These are phyloP conservation scores for Aspergillus texensis DNA, from an alignment of 2,329 filamentous ascomycete genomes.

Conservation along the genomic window DNA sequence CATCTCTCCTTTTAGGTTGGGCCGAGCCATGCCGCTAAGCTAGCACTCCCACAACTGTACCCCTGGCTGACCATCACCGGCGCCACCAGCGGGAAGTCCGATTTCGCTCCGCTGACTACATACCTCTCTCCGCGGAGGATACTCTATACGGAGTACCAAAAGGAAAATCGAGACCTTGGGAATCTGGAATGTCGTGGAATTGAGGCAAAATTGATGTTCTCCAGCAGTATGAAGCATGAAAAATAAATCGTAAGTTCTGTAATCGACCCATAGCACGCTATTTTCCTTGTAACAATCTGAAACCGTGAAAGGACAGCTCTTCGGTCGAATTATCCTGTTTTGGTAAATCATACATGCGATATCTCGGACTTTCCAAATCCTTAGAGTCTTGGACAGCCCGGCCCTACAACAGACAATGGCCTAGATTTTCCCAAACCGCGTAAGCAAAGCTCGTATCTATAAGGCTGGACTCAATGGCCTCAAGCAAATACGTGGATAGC, in stretches of 20 bases:
- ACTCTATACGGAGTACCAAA: not conserved
- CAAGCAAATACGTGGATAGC: not conserved
- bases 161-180: not conserved
- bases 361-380: not conserved
- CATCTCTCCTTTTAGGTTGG: slow-evolving; percentile 8
- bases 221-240: not conserved
- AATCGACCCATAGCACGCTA: not conserved
- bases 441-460: not conserved
- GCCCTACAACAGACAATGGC: not conserved
- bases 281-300: not conserved
- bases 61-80: not conserved
- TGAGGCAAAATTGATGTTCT: not conserved
- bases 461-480: not conserved
- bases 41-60: slow-evolving; percentile 3
- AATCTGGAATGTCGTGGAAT: not conserved
- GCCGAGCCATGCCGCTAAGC: slow-evolving; percentile 2
- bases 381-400: not conserved
- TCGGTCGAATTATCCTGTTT: not conserved
- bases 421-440: not conserved
- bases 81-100: not conserved
- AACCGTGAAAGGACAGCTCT: not conserved
- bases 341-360: not conserved
- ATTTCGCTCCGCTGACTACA: not conserved
- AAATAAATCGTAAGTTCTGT: not conserved
- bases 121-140: not conserved